phyloP scores from a whole-genome alignment of 2,329 filamentous ascomycete species.

The Trichoderma simmonsii region DNA sequence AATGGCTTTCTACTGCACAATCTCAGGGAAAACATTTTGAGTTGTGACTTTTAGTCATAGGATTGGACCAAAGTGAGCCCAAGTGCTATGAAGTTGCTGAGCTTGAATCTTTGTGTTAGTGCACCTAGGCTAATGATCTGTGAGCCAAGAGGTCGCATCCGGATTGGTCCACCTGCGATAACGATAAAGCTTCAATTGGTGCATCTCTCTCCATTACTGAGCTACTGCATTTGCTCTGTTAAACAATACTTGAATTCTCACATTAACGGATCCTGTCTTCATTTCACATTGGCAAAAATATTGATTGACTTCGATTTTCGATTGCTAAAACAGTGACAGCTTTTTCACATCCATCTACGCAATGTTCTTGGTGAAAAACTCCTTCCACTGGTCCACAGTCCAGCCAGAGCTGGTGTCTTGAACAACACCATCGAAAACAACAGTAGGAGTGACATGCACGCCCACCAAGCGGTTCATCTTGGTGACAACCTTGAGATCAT shows the following conservation, averaged over 20 bases:
- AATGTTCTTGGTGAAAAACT: slow-evolving; percentile 67
- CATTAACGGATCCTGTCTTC: background rate
- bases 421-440: slow-evolving; percentile 82
- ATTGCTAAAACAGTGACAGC: background rate
- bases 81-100: background rate
- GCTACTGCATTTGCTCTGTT: background rate
- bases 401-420: slow-evolving; percentile 78
- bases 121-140: background rate
- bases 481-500: slow-evolving; percentile 79
- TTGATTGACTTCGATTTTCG: background rate
- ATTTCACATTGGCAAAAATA: background rate
- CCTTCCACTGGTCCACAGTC: slow-evolving; percentile 76
- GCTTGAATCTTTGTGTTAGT: background rate
- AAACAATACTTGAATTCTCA: background rate
- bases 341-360: slow-evolving; percentile 30
- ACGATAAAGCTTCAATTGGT: background rate
- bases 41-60: background rate
- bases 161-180: slow-evolving; percentile 11
- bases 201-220: background rate
- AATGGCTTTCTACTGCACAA: background rate
- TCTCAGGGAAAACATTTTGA: slow-evolving; percentile 14
- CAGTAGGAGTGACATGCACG: slow-evolving; percentile 88
- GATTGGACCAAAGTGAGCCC: background rate
- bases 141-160: background rate
- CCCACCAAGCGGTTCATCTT: slow-evolving; percentile 77